Evolutionary conservation across 257 asterid genomes (phyloP), one percentile per base, ranked within the genome.

Genomic region (Solanum neorickii): DNA sequence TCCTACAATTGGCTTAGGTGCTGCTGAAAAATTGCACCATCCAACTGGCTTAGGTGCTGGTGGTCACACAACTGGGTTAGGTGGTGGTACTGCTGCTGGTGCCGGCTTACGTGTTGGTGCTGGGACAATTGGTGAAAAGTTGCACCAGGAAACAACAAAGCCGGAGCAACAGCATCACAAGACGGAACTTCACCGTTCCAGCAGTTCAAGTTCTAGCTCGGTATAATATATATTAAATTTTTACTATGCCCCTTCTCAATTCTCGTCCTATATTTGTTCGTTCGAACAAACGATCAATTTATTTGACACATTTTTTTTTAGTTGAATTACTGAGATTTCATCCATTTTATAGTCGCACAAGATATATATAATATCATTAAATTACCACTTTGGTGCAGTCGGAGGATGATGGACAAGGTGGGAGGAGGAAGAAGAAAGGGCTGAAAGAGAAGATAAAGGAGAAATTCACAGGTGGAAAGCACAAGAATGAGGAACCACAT

Each of bases 351-450:
- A 42, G 46, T 42, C 4, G 11, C 60, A 18, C n/a, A 52, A 16
- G 5, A 11, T 75, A 12, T 37, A 37, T 37, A 5, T 44, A 42
- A 77, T 15, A 13, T 1, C 16, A 4, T 16, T 27, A 9, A 47
- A 16, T 49, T 80, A 49, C 18, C 35, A 47, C 18, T 42, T 11
- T 74, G 31, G 14, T 84, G 86, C 47, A 92, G 96, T 93, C 96
- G 9, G 99, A 94, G 89, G 98, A 93, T 33, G 98, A 96, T 6
- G 98, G 93, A 60, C 88, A 89, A 88, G 98, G 99, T 29, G 98
- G 95, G 60, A 93, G 95, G 27, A 92, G 93, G 84, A 94, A 94
- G 93, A 94, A 93, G 91, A 93, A 92, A 84, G 96, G 98, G 13
- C 18, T 96, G 86, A 95, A 87, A 65, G 94, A 94, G 91, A 94